Evolutionary conservation across 2,329 filamentous ascomycete species (phyloP).

Genomic region (Herpotrichia juniperi): DNA sequence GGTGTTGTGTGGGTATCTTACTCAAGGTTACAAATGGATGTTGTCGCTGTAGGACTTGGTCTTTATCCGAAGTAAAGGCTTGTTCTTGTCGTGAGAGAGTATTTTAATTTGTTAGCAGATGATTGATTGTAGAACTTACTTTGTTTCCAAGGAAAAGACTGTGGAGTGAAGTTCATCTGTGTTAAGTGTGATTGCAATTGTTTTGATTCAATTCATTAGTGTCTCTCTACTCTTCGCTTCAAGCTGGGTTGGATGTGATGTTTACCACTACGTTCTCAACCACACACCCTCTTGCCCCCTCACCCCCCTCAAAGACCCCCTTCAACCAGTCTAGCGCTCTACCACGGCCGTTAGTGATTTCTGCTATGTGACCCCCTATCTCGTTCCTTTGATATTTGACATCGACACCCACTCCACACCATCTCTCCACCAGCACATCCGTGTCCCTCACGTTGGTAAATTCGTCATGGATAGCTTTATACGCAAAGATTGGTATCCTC

Average conservation of each 20-base stretch:
- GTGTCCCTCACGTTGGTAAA: slow-evolving; percentile 32
- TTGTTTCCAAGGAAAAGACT: too few relatives aligned
- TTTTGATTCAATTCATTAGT: too few relatives aligned
- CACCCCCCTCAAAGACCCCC: slow-evolving; percentile 12
- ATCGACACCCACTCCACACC: slow-evolving; percentile 25
- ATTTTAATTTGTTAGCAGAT: too few relatives aligned
- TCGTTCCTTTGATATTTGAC: slow-evolving; percentile 32
- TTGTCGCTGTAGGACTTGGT: too few relatives aligned
- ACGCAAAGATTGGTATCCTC: slow-evolving; percentile 33
- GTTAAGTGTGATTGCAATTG: too few relatives aligned
- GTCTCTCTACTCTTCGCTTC: too few relatives aligned
- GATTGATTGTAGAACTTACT: too few relatives aligned
- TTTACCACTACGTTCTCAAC: slow-evolving; percentile 13
- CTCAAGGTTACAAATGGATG: too few relatives aligned
- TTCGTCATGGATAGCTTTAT: slow-evolving; percentile 40
- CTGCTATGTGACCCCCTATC: slow-evolving; percentile 28
- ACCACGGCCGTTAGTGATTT: slow-evolving; percentile 14
- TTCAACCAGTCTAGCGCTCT: slow-evolving; percentile 19
- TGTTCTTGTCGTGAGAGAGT: too few relatives aligned
- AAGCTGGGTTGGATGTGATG: slow-evolving; percentile 1
- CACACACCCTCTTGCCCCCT: slow-evolving; percentile 7
- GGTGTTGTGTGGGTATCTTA: too few relatives aligned
- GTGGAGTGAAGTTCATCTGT: too few relatives aligned
- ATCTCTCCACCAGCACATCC: slow-evolving; percentile 29
- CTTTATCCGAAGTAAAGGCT: too few relatives aligned